A percentile compares a stretch with the other conserved stretches of the same genome.
Conservation (phyloP, 169 alveolate species). For the Plasmodium vivax region DNA sequence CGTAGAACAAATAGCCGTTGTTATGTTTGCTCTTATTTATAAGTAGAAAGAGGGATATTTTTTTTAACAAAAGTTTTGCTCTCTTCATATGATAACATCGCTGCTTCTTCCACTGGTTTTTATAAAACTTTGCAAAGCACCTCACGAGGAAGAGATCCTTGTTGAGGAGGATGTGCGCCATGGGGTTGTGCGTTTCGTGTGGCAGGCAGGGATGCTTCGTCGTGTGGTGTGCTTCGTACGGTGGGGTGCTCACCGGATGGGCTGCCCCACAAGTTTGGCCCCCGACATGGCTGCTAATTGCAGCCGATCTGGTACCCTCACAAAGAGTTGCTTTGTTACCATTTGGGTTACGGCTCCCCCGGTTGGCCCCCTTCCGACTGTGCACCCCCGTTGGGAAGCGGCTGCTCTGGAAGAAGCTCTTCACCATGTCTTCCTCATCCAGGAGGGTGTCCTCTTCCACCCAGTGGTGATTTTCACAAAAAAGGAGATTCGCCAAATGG, state of each 20-base stretch:
- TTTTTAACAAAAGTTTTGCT: conserved; percentile 5
- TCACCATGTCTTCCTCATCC: conserved; percentile 24
- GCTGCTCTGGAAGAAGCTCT: background rate
- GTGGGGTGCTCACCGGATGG: background rate
- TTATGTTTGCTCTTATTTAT: conserved; percentile 2
- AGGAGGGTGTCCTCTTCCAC: background rate
- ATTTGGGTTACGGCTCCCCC: background rate
- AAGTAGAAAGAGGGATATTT: background rate
- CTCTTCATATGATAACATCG: background rate
- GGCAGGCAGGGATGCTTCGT: too few species aligned
- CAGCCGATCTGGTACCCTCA: background rate
- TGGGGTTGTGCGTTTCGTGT: background rate
- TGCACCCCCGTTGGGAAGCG: background rate
- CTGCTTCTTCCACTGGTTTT: conserved; percentile 3
- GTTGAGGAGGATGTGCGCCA: conserved; percentile 22
- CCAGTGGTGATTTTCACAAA: background rate
- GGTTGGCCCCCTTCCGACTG: background rate
- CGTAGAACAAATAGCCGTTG: conserved; percentile 29
- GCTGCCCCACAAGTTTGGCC: background rate
- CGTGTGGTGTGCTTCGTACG: too few species aligned
- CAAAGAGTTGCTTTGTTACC: background rate
- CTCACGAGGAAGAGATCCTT: background rate
- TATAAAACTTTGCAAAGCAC: conserved; percentile 19
- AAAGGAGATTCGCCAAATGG: background rate
- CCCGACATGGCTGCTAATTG: background rate